Conservation (phyloP, 306 rosid species). For the Hippophae gyantsensis region DNA sequence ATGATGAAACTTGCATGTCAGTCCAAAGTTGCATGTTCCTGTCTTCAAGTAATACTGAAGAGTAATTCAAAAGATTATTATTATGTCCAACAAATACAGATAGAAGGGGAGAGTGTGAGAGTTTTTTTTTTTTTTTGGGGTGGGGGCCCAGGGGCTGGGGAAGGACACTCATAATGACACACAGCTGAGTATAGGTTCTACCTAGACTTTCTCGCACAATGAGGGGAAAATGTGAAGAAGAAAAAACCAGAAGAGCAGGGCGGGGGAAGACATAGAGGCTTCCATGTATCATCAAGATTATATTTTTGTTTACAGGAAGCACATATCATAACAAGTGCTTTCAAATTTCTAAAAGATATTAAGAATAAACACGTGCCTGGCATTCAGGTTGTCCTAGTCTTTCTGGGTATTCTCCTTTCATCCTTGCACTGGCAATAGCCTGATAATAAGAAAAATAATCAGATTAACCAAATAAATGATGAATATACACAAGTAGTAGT, state of each 20-base stretch:
- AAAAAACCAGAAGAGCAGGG: neutral
- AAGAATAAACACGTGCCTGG: conserved; percentile 70
- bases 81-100: neutral
- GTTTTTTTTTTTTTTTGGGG: no score
- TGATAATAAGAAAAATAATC: conserved; percentile 25
- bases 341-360: neutral
- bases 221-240: neutral
- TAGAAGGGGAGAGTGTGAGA: neutral
- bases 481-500: conserved; percentile 6
- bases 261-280: neutral
- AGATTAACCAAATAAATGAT: conserved; percentile 7
- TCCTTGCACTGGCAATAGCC: conserved; percentile 97
- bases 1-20: conserved; percentile 95
- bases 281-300: neutral
- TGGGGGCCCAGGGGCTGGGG: no score
- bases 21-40: conserved; percentile 97
- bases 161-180: neutral
- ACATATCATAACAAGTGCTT: neutral
- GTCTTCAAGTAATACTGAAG: conserved; percentile 88
- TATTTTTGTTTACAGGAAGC: neutral
- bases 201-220: neutral
- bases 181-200: neutral
- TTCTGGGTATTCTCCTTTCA: conserved; percentile 98
- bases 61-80: conserved; percentile 23
- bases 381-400: conserved; percentile 95